These are phyloP conservation scores for Sporisorium scitamineum DNA, from an alignment of 1,284 basidiomycete species.

Conservation along the genomic window DNA sequence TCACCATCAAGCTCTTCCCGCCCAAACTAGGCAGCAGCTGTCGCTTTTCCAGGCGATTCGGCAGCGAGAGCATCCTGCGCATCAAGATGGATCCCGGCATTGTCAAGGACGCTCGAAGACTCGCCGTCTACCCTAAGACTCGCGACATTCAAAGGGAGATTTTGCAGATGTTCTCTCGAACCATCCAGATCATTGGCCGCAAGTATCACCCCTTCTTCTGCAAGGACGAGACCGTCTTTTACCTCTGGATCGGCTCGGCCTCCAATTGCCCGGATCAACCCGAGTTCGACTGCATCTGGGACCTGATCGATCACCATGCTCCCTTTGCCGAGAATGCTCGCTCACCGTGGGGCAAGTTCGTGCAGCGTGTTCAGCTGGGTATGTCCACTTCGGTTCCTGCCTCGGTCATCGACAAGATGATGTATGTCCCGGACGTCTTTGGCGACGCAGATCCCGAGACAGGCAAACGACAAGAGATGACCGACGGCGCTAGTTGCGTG, in stretches of 20 bases:
- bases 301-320: constrained; percentile 47
- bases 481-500: constrained; percentile 29
- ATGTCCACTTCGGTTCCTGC: constrained; percentile 52
- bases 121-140: constrained; percentile 11
- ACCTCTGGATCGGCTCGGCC: constrained; percentile 37
- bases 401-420: constrained; percentile 23
- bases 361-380: constrained; percentile 59
- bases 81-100: constrained; percentile 35
- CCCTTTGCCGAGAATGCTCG: constrained; percentile 38
- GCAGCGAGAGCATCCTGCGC: constrained; percentile 35
- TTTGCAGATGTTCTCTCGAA: constrained; percentile 16
- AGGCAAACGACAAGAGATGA: constrained; percentile 27
- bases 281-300: constrained; percentile 22
- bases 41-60: constrained; percentile 41
- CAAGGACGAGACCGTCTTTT: constrained; percentile 59
- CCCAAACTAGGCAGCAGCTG: constrained; percentile 40
- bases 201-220: constrained; percentile 49
- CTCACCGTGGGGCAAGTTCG: constrained; percentile 55
- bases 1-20: constrained; percentile 26
- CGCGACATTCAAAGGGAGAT: constrained; percentile 37
- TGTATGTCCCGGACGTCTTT: constrained; percentile 18
- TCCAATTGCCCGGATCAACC: background rate
- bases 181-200: constrained; percentile 41
- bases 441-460: constrained; percentile 19
- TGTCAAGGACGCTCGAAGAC: constrained; percentile 26